Base-by-base conservation (phyloP, 2,329 filamentous ascomycete species). In the Fusarium devonianum region DNA sequence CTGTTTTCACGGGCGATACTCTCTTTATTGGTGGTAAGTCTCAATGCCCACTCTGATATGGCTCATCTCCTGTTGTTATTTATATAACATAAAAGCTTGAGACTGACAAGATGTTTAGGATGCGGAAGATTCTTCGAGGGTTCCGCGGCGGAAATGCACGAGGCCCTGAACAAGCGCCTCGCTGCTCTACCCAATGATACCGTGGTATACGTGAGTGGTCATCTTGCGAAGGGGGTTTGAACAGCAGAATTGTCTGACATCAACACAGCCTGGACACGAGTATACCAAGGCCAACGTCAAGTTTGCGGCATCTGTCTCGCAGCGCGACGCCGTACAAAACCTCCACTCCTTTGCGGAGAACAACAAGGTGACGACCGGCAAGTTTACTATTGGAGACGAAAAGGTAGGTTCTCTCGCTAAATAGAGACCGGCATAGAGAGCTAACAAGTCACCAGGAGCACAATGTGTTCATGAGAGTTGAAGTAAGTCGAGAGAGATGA, bases 111-210 rank as follows among this genome's bases (percentile, higher is more conserved):
- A 23, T 46, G 19, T 9, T 10, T 35, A 91, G 91, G 94, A 21
- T 99, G 94, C 68, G 94, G 94, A 26, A 86, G 88, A 48, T 99
- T 99, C 78, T 99, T 99, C 67, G 94, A 99, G 73, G 94, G 94
- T 13, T 91, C 80, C 8, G 85, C 92, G 1, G 81, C 83, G 49
- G 89, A 99, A 77, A 99, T 99, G 94, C 82, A 99, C 75, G 89
- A 84, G 63, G 93, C 94, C 1, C 73, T 99, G 65, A 99, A 99
- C 72, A 85, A 90, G 73, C 90, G 86, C 0, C 81, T 99, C 33
- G 90, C 84, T 3, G 75, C 83, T 5, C 75, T 99, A 46, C 93
- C 94, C 0, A 88, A 96, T 62, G 92, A 97, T 64, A 97, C 94
- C 1, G 88, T 88, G 58, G 90, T 99, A 58, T 99, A 90, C 69